Base-by-base conservation (phyloP, 139 green algal species). In the Deuterostichococcus epilithicus region DNA sequence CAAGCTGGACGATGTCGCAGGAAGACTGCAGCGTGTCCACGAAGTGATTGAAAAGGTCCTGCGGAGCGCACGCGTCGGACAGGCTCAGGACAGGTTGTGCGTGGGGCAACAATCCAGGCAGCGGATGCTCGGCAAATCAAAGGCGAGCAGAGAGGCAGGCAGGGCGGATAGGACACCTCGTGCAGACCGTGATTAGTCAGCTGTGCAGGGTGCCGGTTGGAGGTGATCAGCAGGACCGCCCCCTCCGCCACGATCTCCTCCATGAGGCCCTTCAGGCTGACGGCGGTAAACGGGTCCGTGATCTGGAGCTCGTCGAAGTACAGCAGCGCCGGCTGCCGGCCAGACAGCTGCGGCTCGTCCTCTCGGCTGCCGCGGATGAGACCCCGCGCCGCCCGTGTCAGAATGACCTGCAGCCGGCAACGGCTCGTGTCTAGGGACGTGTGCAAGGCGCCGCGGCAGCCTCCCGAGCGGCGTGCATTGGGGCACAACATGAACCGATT, bases 231-330 rank as follows among this genome's bases (percentile, higher is more conserved):
- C 74, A 83, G 32, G 69, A 92, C 84, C 36, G 79, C 83, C n/a
- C 86, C 88, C 52, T 85, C 71, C 6, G 73, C 66, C 5, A 83
- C 81, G 13, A 90, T 71, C 18, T 75, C 73, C 70, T 90, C 81
- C n/a, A 92, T 36, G 65, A 92, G 73, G 1, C 84, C 89, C 81
- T 94, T 95, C 10, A 96, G 80, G 0, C 87, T 88, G 5, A 86
- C 86, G 2, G 86, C 88, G 18, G 80, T 83, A 76, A 91, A 96
- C 13, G 85, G 77, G 73, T 93, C 89, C 6, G 81, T 83, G 20
- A 92, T 86, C 79, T 95, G 89, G 58, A 96, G 69, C 69, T 96
- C 91, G 68, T 96, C 91, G 60, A 96, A 94, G 77, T 85, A 94
- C 44, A 96, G 79, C 25, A 94, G 35, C 5, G 84, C 82, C 1